Evolutionary conservation across 345 rosid species (phyloP), one percentile per base, ranked within the genome.

Genomic region (Hibiscus tridactylites): DNA sequence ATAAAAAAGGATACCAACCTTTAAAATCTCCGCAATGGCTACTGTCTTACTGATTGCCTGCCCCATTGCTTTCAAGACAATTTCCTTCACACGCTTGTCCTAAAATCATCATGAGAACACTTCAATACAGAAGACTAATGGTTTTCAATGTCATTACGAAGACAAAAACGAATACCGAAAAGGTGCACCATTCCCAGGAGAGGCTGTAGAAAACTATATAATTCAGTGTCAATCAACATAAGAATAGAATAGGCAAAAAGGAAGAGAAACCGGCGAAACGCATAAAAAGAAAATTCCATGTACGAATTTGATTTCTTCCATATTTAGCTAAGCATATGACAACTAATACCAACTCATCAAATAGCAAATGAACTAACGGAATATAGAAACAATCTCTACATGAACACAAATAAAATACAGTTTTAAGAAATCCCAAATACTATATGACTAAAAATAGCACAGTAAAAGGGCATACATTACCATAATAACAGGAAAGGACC

Each of bases 11-110:
- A 17, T 5, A 73, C 82, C 35, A 65, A 88, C 99, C 87, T 92
- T 92, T 37, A 92, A 76, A 68, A 87, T 87, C 86, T 90, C 98
- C 17, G 95, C 87, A 56, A 92, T 81, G 1, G 92, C 84, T 24
- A 92, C 98, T 2, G 97, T 90, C 76, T 92, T 92, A 87, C 89
- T 90, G 72, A 92, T 92, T 21, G 98, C 98, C 53, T 87, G 97
- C 24, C 98, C 98, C 98, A 92, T 92, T 70, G 98, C 97, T 80
- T 90, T 92, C 83, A 92, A 79, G 77, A 90, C 91, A 80, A 90
- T 83, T 61, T 90, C 93, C 67, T 79, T 83, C 65, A 61, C 87
- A 77, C 71, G 78, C 79, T 86, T 90, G 76, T 92, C 96, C 98
- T 90, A 46, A 50, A 13, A 64, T 65, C 44, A 39, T 61, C 17